phyloP scores from a whole-genome alignment of 305 asterid species.

The Fraxinus velutina region DNA sequence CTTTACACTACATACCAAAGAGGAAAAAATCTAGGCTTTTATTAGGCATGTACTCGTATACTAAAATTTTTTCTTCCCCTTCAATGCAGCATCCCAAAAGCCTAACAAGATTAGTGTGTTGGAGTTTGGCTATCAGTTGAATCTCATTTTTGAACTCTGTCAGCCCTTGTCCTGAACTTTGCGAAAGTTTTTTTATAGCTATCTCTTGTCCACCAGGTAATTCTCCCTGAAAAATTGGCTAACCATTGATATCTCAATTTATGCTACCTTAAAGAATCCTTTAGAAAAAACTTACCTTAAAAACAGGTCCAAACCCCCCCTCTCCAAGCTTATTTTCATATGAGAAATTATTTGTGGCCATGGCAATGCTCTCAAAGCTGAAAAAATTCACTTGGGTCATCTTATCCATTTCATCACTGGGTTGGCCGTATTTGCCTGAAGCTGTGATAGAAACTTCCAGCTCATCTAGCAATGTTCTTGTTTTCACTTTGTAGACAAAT shows the following conservation, averaged over 20 bases:
- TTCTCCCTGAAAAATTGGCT: background rate
- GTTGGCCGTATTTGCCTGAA: background rate
- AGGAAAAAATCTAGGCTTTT: slow-evolving; percentile 30
- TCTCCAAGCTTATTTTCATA: slow-evolving; percentile 26
- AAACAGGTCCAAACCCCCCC: slow-evolving; percentile 36
- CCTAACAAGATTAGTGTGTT: slow-evolving; percentile 26
- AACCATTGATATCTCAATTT: background rate
- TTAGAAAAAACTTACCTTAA: slow-evolving; percentile 21
- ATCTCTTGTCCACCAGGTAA: slow-evolving; percentile 17
- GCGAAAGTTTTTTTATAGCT: slow-evolving; percentile 34
- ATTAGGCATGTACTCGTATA: slow-evolving; percentile 35
- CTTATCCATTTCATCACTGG: slow-evolving; percentile 6
- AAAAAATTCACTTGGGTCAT: slow-evolving; percentile 19
- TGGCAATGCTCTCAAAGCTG: slow-evolving; percentile 19
- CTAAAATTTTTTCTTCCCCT: slow-evolving; percentile 24
- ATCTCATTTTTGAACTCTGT: slow-evolving; percentile 19
- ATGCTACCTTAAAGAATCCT: background rate
- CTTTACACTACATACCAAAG: slow-evolving; percentile 10
- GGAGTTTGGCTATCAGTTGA: slow-evolving; percentile 25
- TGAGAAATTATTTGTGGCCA: slow-evolving; percentile 33
- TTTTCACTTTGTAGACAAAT: background rate
- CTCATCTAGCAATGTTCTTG: background rate
- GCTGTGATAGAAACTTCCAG: background rate
- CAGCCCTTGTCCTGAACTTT: slow-evolving; percentile 24
- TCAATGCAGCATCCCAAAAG: slow-evolving; percentile 30